These are phyloP conservation scores for Galerina sulciceps DNA, from an alignment of 768 basidiomycete species.

Conservation along the genomic window DNA sequence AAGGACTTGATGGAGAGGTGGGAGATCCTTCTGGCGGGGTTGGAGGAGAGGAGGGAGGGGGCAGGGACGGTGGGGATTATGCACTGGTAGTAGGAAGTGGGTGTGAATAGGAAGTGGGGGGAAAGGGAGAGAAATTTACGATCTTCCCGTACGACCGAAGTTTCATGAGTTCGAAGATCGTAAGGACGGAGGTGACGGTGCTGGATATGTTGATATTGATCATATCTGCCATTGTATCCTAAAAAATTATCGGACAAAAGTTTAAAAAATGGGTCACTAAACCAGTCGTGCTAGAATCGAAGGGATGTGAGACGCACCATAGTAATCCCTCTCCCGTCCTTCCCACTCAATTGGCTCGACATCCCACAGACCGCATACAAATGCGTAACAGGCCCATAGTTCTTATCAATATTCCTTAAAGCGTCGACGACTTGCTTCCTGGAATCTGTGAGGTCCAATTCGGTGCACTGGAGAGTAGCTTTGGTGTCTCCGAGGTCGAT, in stretches of 20 bases:
- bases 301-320: conserved; percentile 17
- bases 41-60: conserved; percentile 28
- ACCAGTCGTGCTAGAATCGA: too few species aligned
- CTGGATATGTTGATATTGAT: conserved; percentile 34
- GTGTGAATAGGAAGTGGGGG: background rate
- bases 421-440: conserved; percentile 22
- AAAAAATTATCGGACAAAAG: background rate
- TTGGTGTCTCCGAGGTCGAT: conserved; percentile 24
- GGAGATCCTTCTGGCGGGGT: conserved; percentile 36
- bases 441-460: conserved; percentile 24
- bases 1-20: conserved; percentile 35
- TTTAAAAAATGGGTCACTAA: background rate
- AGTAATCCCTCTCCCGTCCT: conserved; percentile 19
- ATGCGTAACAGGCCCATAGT: conserved; percentile 34
- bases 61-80: conserved; percentile 33
- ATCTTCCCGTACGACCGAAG: conserved; percentile 31
- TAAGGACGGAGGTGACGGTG: conserved; percentile 24
- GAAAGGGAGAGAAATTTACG: conserved; percentile 15
- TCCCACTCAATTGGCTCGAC: conserved; percentile 22
- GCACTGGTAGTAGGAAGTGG: conserved; percentile 19
- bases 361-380: conserved; percentile 33
- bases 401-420: conserved; percentile 24
- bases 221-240: conserved; percentile 31
- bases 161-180: conserved; percentile 36
- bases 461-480: conserved; percentile 25